These are phyloP conservation scores for Hypoxylon rickii DNA, from an alignment of 495 filamentous ascomycete species.

Conservation along the genomic window DNA sequence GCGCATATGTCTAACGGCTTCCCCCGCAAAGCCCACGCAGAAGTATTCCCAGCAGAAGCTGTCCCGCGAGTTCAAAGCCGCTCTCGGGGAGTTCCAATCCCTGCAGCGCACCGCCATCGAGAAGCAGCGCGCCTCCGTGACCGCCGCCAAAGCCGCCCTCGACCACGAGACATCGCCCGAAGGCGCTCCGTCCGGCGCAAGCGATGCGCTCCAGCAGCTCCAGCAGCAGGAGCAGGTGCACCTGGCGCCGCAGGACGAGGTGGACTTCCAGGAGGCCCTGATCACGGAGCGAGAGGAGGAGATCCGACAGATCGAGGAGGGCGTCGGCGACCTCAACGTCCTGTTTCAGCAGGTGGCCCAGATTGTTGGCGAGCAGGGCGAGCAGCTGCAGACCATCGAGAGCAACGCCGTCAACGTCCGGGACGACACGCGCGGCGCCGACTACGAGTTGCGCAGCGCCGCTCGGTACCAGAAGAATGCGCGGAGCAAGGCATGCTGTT, in stretches of 20 bases:
- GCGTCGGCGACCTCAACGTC: conserved; percentile 92
- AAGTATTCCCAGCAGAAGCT: conserved; percentile 95
- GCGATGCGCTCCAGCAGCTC: conserved; percentile 62
- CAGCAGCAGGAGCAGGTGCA: conserved; percentile 79
- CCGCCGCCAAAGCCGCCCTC: conserved; percentile 74
- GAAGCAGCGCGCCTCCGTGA: conserved; percentile 85
- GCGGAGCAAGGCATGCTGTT: conserved; percentile 86
- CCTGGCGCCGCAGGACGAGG: conserved; percentile 89
- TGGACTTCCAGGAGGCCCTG: conserved; percentile 94
- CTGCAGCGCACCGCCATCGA: conserved; percentile 88
- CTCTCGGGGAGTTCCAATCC: conserved; percentile 85
- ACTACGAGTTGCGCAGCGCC: conserved; percentile 80
- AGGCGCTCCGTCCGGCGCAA: conserved; percentile 34
- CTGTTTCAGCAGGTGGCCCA: conserved; percentile 95
- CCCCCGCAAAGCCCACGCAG: conserved; percentile 67
- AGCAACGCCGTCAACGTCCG: conserved; percentile 83
- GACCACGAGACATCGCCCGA: conserved; percentile 56
- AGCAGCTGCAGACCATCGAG: conserved; percentile 83
- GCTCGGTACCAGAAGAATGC: conserved; percentile 92
- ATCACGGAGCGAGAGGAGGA: conserved; percentile 95
- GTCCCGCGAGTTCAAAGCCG: conserved; percentile 85
- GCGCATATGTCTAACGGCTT: conserved; percentile 24
- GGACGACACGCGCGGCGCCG: conserved; percentile 79
- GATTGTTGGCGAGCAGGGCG: conserved; percentile 93
- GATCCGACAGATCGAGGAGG: conserved; percentile 96